A percentile compares a stretch with the other conserved stretches of the same genome.
These are phyloP conservation scores for Fremontodendron californicum DNA, from an alignment of 345 rosid genomes.

Conservation along the genomic window DNA sequence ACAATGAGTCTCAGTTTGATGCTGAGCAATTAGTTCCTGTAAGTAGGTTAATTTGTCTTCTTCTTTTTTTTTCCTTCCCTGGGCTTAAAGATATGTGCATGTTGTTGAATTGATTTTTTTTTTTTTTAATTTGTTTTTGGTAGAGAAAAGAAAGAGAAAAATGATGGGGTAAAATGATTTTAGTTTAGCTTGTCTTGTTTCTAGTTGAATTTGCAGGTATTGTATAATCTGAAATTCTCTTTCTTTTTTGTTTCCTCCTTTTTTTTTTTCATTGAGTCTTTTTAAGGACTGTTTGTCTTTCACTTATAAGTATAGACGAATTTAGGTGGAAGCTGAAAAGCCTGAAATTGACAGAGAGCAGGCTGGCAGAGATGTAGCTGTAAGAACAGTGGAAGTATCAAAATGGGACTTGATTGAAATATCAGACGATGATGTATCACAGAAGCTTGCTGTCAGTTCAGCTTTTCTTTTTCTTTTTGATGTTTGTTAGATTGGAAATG, in stretches of 20 bases:
- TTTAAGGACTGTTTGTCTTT: not conserved
- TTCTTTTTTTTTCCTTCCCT: not conserved
- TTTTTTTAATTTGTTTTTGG: not conserved
- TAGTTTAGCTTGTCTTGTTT: not conserved
- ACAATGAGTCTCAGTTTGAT: not conserved
- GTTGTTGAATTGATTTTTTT: not conserved
- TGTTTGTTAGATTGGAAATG: not conserved
- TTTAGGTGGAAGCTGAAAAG: slow-evolving; percentile 17
- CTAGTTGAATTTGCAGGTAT: not conserved
- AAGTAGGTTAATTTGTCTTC: not conserved
- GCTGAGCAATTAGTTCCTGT: slow-evolving; percentile 4
- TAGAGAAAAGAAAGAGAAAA: not conserved
- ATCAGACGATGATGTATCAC: not conserved
- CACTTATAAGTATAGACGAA: not conserved
- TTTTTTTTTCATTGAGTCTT: not conserved
- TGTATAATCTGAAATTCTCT: not conserved
- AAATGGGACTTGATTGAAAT: not conserved
- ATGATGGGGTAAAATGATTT: not conserved
- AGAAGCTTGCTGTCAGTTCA: slow-evolving; percentile 4
- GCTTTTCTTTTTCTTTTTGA: not conserved
- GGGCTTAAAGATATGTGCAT: not conserved
- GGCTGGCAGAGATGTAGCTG: not conserved
- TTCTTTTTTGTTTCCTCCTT: not conserved
- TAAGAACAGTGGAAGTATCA: not conserved
- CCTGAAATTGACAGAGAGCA: not conserved